A percentile compares a stretch with the other conserved stretches of the same genome.
Evolutionary conservation across 1,284 basidiomycete species (phyloP).

Genomic region (Pterulicium gracile): DNA sequence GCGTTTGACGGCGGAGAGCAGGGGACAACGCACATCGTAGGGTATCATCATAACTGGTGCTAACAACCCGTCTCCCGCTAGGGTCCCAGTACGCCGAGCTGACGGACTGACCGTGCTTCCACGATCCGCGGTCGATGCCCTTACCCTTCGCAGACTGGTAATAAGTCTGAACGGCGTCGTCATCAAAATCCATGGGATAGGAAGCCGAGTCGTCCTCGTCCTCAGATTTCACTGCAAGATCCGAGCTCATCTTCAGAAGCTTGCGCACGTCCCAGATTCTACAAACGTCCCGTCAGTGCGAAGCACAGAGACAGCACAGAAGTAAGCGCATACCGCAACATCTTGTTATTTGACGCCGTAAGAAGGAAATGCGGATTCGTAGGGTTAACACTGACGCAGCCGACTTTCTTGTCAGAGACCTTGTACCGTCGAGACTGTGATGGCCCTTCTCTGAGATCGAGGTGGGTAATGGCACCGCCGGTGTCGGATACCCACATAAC

Average conservation of each 20-base stretch:
- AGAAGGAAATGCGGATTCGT: slow-evolving; percentile 52
- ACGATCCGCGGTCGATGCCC: slow-evolving; percentile 47
- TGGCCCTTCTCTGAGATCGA: slow-evolving; percentile 57
- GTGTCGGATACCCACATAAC: slow-evolving; percentile 77
- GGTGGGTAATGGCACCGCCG: slow-evolving; percentile 54
- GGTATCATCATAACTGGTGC: slow-evolving; percentile 72
- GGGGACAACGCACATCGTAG: slow-evolving; percentile 43
- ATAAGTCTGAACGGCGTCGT: slow-evolving; percentile 36
- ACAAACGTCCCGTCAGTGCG: neutral
- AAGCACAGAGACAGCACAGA: neutral
- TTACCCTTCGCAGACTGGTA: slow-evolving; percentile 38
- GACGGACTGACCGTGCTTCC: slow-evolving; percentile 60
- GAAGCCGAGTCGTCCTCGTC: slow-evolving; percentile 15
- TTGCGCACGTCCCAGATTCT: slow-evolving; percentile 70
- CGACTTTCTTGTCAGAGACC: slow-evolving; percentile 63
- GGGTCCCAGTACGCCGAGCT: slow-evolving; percentile 79
- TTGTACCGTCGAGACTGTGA: slow-evolving; percentile 47
- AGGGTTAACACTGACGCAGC: slow-evolving; percentile 67
- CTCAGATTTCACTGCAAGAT: too few species aligned
- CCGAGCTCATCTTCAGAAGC: slow-evolving; percentile 29
- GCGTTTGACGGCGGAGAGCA: slow-evolving; percentile 2
- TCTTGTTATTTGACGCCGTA: slow-evolving; percentile 32
- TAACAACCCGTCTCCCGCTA: slow-evolving; percentile 61
- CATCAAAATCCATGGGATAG: slow-evolving; percentile 27
- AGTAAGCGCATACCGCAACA: neutral